Evolutionary conservation across 2,329 filamentous ascomycete genomes (phyloP), one percentile per base, ranked within the genome.

Genomic region (Diplodia seriata): DNA sequence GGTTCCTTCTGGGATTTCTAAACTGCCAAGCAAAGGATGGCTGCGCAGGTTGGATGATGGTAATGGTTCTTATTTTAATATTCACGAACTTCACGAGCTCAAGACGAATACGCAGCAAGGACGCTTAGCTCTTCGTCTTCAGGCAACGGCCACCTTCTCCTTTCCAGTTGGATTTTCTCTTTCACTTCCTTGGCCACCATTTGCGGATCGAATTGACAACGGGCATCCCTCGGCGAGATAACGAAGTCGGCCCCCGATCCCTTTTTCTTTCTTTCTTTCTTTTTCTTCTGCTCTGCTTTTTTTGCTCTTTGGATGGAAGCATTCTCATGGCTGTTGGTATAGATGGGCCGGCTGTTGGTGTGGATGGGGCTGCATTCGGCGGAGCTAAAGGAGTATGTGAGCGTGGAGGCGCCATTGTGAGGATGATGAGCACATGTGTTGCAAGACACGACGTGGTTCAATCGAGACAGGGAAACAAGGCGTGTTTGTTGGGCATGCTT

Each of bases 1-100:
- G 73, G 72, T 62, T 68, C 65, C 15, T 73, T 76, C 69, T 78
- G 76, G 76, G 75, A 78, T 59, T 78, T 76, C 57, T 77, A 59
- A 36, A 26, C 9, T 36, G 9, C 29, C 53, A 33, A 8, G 8
- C 26, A 33, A 38, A 20, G n/a, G 18, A 5, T 36, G n/a, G 6
- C 40, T 33, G 26, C 29, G 29, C 40, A 8, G 31, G n/a, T 12
- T 20, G 53, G 9, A 18, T 43, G 20, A 12, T 31, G 23, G 36
- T 61, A 31, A 36, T 9, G 31, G 33, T 33, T 38, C 31, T 56
- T 23, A 31, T 51, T 51, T 36, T 53, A n/a, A 20, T 64, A 20
- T 18, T 53, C 23, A 54, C 47, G 33, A 36, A 40, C 29, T 53
- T 65, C 62, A 43, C 49, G 61, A 51, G 43, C 61, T 64, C 29